A percentile compares a stretch with the other conserved stretches of the same genome.
phyloP scores from a whole-genome alignment of 108 stramenopile genomes.

The Bacterosira constricta region DNA sequence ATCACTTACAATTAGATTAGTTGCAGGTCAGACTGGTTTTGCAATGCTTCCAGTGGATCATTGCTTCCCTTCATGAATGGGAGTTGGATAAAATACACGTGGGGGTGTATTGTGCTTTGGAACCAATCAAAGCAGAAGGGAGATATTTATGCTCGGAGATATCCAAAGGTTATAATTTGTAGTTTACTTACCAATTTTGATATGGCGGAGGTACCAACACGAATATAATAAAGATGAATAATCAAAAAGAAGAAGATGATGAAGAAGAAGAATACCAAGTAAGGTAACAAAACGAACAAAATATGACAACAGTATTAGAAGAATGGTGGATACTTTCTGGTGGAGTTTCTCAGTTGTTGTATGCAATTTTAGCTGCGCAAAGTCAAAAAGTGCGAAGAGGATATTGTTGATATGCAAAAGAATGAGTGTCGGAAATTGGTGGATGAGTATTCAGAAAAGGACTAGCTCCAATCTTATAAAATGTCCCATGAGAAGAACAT shows the following conservation, averaged over 20 bases:
- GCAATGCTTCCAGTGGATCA: slow-evolving; percentile 30
- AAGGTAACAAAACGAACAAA: too few relatives aligned
- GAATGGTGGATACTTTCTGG: slow-evolving; percentile 47
- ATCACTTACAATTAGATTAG: slow-evolving; percentile 37
- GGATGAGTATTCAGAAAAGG: too few relatives aligned
- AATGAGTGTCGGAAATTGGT: slow-evolving; percentile 32
- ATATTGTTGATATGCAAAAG: slow-evolving; percentile 33
- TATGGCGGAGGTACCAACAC: slow-evolving; percentile 11
- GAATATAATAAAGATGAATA: too few relatives aligned
- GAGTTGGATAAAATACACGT: slow-evolving; percentile 43
- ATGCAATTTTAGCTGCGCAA: slow-evolving; percentile 44
- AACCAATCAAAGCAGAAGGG: not conserved
- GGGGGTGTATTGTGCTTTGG: slow-evolving; percentile 36
- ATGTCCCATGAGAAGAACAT: too few relatives aligned
- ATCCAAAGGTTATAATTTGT: slow-evolving; percentile 46
- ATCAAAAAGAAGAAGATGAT: too few relatives aligned
- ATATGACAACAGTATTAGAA: too few relatives aligned
- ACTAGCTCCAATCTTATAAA: too few relatives aligned
- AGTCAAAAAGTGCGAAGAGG: slow-evolving; percentile 23
- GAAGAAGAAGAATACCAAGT: too few relatives aligned
- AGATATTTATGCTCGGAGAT: slow-evolving; percentile 20
- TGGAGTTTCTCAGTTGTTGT: slow-evolving; percentile 31
- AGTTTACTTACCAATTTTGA: slow-evolving; percentile 6
- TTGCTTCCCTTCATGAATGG: slow-evolving; percentile 51
- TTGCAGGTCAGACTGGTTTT: slow-evolving; percentile 34